These are phyloP conservation scores for Endocalyx cinctus DNA, from an alignment of 2,329 filamentous ascomycete species.

Conservation along the genomic window DNA sequence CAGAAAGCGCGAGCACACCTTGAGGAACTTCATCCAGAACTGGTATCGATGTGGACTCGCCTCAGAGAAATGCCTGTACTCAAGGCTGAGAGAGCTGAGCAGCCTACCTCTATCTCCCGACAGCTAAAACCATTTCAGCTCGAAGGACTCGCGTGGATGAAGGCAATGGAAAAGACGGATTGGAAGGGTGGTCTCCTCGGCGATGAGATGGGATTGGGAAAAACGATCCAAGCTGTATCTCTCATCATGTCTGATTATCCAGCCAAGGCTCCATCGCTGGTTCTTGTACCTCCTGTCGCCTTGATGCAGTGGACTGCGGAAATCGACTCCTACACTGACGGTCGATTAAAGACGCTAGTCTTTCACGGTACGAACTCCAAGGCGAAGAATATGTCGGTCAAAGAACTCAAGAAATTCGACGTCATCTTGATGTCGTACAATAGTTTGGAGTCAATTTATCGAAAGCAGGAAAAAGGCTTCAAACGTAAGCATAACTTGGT, in stretches of 20 bases:
- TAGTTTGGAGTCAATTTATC: slow-evolving; percentile 83
- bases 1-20: too few species aligned
- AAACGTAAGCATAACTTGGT: slow-evolving; percentile 72
- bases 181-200: slow-evolving; percentile 90
- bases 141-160: slow-evolving; percentile 93
- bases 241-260: slow-evolving; percentile 98
- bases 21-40: slow-evolving; percentile 12
- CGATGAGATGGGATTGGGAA: slow-evolving; percentile 98
- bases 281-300: slow-evolving; percentile 87
- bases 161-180: slow-evolving; percentile 74
- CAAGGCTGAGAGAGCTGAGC: slow-evolving; percentile 55
- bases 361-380: slow-evolving; percentile 85
- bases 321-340: slow-evolving; percentile 77
- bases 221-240: slow-evolving; percentile 97
- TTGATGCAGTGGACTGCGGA: slow-evolving; percentile 92
- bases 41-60: slow-evolving; percentile 86
- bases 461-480: slow-evolving; percentile 90
- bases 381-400: slow-evolving; percentile 69
- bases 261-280: slow-evolving; percentile 73
- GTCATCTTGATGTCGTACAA: slow-evolving; percentile 98
- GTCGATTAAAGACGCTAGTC: slow-evolving; percentile 83
- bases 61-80: slow-evolving; percentile 66
- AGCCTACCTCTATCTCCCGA: slow-evolving; percentile 74
- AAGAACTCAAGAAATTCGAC: slow-evolving; percentile 76
- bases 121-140: slow-evolving; percentile 90